Evolutionary conservation across 2,329 filamentous ascomycete genomes (phyloP).

Genomic region (Trichoderma sp.): DNA sequence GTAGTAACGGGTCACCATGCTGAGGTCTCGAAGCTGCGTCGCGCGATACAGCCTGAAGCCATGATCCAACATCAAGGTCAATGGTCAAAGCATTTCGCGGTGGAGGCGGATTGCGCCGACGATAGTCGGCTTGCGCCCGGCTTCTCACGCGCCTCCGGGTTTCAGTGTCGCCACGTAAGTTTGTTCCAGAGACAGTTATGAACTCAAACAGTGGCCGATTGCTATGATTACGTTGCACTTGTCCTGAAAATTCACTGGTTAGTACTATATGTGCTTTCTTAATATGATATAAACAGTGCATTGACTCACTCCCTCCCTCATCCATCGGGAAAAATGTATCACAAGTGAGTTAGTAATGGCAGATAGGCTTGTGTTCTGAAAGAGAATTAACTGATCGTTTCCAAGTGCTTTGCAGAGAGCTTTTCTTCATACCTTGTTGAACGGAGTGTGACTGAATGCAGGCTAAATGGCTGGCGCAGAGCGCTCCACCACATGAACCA

Average conservation of each 20-base stretch:
- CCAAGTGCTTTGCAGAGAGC: background rate
- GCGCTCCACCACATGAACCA: background rate
- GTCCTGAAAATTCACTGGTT: background rate
- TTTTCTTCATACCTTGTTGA: background rate
- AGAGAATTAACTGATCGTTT: background rate
- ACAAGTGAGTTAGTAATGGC: too few relatives aligned
- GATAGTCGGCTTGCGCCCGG: constrained; percentile 10
- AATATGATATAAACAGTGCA: too few relatives aligned
- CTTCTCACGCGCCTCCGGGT: constrained; percentile 9
- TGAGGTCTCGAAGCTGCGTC: background rate
- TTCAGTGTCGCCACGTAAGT: constrained; percentile 3
- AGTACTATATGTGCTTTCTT: background rate
- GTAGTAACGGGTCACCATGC: background rate
- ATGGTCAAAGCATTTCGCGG: constrained; percentile 3
- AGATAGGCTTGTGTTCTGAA: background rate
- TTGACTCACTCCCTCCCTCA: background rate
- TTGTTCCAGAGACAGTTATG: constrained; percentile 8
- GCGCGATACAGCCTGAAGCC: constrained; percentile 8
- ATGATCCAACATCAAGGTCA: constrained; percentile 5
- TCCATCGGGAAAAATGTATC: background rate
- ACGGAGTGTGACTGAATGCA: background rate
- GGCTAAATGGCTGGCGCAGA: background rate
- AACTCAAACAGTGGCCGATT: background rate
- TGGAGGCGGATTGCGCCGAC: constrained; percentile 6
- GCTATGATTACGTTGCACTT: background rate